Base-by-base conservation (phyloP, 345 rosid genomes). In the Melastoma malabathricum region DNA sequence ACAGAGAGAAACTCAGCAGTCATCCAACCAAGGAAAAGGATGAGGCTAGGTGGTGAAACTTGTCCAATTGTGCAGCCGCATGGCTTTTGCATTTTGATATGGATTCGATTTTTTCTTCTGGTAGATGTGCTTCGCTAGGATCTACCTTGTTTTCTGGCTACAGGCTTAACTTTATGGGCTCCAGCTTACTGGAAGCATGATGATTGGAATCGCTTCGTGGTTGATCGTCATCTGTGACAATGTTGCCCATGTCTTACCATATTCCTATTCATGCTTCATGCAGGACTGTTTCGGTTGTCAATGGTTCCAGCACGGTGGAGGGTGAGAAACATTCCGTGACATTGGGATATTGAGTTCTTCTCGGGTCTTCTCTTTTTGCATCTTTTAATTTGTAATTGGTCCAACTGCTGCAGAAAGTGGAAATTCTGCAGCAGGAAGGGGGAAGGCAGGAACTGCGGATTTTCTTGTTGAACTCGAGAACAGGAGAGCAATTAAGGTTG, bases 391-490 rank as follows among this genome's bases (percentile, higher is more conserved):
- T 29, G 38, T 29, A 29, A 46, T 39, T 29, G 60, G 50, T 19
- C 31, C 6, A 25, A 61, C 58, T 29, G 86, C 75, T 55, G 56
- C 59, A 1, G 84, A 75, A 65, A 61, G 8, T 22, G 72, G 69
- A 59, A 70, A 71, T 5, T 61, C 18, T 44, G 15, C 51, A 16
- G 31, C n/a, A 54, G 61, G 43, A 46, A 78, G 68, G 66, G 70
- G 69, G 3, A 68, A 73, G 66, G 68, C 72, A 25, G 94, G 86
- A 50, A 84, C 79, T 1, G 86, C 83, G 27, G 70, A 64, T 56
- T 88, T 75, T 67, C 78, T 82, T 18, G 41, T 84, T 15, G 83
- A 78, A 66, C 75, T 88, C 15, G 92, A 88, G 75, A 80, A 76
- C 39, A 72, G 62, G 63, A 73, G 89, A 63, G 62, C 86, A 5